Evolutionary conservation across 129 eudicot species (phyloP).

Genomic region (Ambrosia trifida): DNA sequence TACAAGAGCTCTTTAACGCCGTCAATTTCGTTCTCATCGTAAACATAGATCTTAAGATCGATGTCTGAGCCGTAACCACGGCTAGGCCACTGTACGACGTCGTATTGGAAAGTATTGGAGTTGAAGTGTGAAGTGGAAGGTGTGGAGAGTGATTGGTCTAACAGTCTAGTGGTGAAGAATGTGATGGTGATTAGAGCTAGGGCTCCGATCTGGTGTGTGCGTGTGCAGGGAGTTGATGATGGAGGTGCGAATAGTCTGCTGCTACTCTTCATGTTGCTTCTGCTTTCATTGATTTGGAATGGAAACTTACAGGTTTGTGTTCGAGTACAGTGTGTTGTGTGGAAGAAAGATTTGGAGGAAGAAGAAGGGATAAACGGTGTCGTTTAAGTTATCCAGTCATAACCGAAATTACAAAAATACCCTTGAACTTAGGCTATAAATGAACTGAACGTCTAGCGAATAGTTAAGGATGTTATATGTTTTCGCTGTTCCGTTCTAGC

Average conservation of each 20-base stretch:
- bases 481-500: no score
- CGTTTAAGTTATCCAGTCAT: neutral
- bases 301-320: neutral
- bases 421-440: neutral
- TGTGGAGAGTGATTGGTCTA: constrained; percentile 42
- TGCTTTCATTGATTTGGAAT: constrained; percentile 39
- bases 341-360: constrained; percentile 13
- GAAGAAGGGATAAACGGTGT: constrained; percentile 16
- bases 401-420: neutral
- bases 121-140: constrained; percentile 27
- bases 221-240: constrained; percentile 52
- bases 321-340: neutral
- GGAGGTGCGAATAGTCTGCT: constrained; percentile 37
- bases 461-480: no score
- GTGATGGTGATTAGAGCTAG: constrained; percentile 59
- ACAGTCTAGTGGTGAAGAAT: constrained; percentile 76
- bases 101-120: constrained; percentile 12
- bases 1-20: constrained; percentile 62
- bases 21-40: constrained; percentile 79
- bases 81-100: constrained; percentile 42
- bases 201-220: constrained; percentile 88
- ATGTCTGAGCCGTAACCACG: constrained; percentile 54
- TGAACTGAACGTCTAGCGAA: no score
- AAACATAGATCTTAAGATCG: constrained; percentile 75
- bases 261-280: constrained; percentile 37